Conservation (phyloP, 2,329 filamentous ascomycete genomes). For the Exserohilum rostratum region DNA sequence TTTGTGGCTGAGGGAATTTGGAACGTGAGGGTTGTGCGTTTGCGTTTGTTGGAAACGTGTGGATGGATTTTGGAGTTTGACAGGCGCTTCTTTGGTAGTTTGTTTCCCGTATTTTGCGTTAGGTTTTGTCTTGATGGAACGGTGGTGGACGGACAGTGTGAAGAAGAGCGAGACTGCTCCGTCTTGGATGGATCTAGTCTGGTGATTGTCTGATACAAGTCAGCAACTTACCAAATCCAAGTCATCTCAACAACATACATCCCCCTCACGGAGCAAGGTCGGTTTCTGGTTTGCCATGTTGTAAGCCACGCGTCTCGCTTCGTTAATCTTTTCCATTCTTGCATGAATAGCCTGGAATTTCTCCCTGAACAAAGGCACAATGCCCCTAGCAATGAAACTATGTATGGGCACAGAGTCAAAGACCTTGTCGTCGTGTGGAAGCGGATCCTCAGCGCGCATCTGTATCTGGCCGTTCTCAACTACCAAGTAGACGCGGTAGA, state of each 20-base stretch:
- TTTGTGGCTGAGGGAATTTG: slow-evolving; percentile 34
- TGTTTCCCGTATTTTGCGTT: slow-evolving; percentile 3
- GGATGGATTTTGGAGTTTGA: slow-evolving; percentile 20
- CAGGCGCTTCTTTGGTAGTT: slow-evolving; percentile 11
- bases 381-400: slow-evolving; percentile 28
- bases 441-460: slow-evolving; percentile 23
- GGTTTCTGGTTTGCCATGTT: slow-evolving; percentile 20
- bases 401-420: slow-evolving; percentile 30
- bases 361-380: slow-evolving; percentile 29
- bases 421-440: slow-evolving; percentile 26
- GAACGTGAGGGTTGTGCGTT: slow-evolving; percentile 22
- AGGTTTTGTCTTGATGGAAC: background rate
- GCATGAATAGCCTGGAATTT: slow-evolving; percentile 34
- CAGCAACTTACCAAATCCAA: background rate
- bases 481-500: slow-evolving; percentile 20
- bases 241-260: slow-evolving; percentile 22
- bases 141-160: slow-evolving; percentile 8
- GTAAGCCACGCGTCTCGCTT: slow-evolving; percentile 27
- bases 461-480: slow-evolving; percentile 29
- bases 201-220: slow-evolving; percentile 23
- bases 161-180: slow-evolving; percentile 1
- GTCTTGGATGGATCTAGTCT: slow-evolving; percentile 16
- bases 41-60: slow-evolving; percentile 37
- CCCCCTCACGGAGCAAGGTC: slow-evolving; percentile 23
- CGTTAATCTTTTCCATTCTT: slow-evolving; percentile 32